phyloP scores from a whole-genome alignment of 176 grass and related monocot species.

The Oropetium thomaeum region DNA sequence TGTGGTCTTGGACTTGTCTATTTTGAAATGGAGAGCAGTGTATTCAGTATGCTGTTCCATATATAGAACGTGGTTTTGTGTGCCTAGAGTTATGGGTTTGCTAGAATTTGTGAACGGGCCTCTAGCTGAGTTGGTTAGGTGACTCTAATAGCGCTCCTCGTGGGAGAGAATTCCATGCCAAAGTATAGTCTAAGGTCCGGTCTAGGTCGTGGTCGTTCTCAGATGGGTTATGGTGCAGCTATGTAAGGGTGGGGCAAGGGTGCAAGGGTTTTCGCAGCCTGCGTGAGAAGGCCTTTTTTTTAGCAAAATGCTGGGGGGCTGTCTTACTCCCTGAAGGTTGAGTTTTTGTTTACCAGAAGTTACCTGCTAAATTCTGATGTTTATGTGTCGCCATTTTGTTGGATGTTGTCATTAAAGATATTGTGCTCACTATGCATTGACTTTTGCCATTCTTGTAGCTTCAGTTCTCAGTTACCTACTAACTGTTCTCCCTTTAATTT shows the following conservation, averaged over 20 bases:
- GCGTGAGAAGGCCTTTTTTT: no score
- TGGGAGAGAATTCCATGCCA: no score
- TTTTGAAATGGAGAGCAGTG: neutral
- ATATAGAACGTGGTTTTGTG: slow-evolving; percentile 2
- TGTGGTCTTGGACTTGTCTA: neutral
- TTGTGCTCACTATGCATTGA: slow-evolving; percentile 10
- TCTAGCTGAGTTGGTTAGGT: no score
- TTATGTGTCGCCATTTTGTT: neutral
- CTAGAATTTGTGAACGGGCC: no score
- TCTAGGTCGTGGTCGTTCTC: no score
- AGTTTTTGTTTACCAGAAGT: slow-evolving; percentile 16
- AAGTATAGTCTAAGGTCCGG: no score
- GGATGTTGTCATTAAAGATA: slow-evolving; percentile 14
- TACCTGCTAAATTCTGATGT: neutral
- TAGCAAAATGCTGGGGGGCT: no score
- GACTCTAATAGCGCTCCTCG: no score
- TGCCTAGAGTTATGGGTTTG: neutral
- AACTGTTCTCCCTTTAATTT: slow-evolving; percentile 34
- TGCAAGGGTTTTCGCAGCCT: no score
- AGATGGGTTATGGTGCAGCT: no score
- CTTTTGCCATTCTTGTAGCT: neutral
- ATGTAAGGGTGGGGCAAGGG: no score
- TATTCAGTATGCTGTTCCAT: slow-evolving; percentile 3
- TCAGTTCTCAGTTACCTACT: slow-evolving; percentile 14
- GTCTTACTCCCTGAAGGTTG: no score